These are phyloP conservation scores for Lolium perenne DNA, from an alignment of 176 grass and related monocot species.

Conservation along the genomic window DNA sequence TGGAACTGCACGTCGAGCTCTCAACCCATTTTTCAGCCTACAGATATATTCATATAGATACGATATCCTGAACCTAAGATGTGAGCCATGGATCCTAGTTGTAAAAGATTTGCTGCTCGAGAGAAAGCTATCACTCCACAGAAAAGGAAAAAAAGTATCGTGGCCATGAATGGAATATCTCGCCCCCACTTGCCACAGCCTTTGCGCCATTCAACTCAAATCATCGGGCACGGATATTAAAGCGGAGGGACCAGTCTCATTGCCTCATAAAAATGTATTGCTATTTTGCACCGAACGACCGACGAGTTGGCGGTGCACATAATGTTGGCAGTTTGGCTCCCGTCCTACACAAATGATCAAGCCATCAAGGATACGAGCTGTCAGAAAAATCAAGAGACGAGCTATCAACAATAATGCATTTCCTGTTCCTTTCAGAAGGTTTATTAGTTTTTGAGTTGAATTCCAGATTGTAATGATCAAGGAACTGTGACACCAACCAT, in stretches of 20 bases:
- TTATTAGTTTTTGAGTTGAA: no score
- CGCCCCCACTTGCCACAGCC: not conserved
- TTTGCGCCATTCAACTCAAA: not conserved
- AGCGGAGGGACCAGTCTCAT: not conserved
- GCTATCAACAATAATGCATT: no score
- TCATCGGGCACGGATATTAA: slow-evolving; percentile 19
- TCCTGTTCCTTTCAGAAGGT: no score
- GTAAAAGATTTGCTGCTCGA: not conserved
- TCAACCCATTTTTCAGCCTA: not conserved
- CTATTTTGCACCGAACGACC: not conserved
- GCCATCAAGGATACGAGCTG: no score
- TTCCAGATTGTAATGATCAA: no score
- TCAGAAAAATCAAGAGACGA: no score
- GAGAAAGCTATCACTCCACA: not conserved
- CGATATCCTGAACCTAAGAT: not conserved
- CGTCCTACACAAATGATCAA: not conserved
- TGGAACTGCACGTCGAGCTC: not conserved
- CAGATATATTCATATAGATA: not conserved
- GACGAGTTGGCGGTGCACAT: not conserved
- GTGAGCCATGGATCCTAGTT: not conserved
- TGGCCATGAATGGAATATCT: not conserved
- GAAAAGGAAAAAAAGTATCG: not conserved
- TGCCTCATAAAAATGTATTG: not conserved
- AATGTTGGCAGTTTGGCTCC: not conserved
- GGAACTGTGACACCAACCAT: no score